Conservation (phyloP, 305 asterid species). For the Ilex paraguariensis region DNA sequence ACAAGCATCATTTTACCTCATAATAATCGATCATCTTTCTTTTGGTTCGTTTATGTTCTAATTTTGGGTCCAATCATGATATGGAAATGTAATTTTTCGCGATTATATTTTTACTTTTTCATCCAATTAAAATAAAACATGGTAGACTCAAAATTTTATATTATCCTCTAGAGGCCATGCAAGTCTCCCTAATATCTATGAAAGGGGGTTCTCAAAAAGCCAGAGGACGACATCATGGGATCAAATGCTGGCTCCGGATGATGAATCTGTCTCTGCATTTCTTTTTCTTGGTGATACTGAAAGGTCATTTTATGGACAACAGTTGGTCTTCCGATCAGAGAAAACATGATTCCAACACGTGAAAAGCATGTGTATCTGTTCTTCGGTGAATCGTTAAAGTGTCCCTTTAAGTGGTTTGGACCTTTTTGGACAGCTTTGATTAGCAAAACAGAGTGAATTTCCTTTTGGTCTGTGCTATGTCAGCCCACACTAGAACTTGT, state of each 20-base stretch:
- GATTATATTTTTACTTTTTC: too few species aligned
- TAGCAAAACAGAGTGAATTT: constrained; percentile 4
- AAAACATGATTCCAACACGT: too few species aligned
- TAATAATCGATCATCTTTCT: not conserved
- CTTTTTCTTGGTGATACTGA: constrained; percentile 2
- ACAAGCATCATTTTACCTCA: constrained; percentile 16
- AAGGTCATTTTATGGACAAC: constrained; percentile 2
- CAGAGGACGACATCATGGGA: constrained; percentile 44
- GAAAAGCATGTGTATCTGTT: too few species aligned
- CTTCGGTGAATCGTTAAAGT: too few species aligned
- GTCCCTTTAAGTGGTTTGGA: not conserved
- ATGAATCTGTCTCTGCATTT: constrained; percentile 4
- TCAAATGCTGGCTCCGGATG: constrained; percentile 22
- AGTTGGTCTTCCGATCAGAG: not conserved
- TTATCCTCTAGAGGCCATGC: constrained; percentile 11
- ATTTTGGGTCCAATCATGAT: too few species aligned
- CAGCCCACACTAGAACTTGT: constrained; percentile 8
- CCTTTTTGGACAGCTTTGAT: constrained; percentile 10
- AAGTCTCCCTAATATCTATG: constrained; percentile 18
- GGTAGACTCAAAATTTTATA: too few species aligned
- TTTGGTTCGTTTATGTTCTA: too few species aligned
- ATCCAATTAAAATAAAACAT: too few species aligned
- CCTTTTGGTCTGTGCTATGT: constrained; percentile 12
- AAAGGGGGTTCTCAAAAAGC: constrained; percentile 26
- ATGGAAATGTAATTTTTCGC: too few species aligned